Evolutionary conservation across 208 protist genomes (phyloP), one percentile per base, ranked within the genome.

Genomic region (Leishmania major): DNA sequence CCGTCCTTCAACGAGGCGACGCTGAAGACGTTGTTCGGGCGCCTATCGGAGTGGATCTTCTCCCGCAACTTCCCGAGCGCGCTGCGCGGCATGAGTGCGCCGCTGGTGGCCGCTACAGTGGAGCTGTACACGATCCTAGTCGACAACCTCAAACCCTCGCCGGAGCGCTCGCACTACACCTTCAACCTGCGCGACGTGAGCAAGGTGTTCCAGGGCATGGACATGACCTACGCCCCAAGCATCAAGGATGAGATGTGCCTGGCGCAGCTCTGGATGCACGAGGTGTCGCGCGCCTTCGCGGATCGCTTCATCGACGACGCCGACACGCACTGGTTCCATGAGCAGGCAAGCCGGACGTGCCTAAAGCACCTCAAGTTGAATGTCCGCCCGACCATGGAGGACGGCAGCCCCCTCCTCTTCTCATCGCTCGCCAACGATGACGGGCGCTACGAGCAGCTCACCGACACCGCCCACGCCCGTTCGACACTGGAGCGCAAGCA

Each of bases 151-250:
- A 98, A 98, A 78, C 98, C 99, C 15, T 99, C 99, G 15, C 99
- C 99, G 40, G 89, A 98, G 86, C 99, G 99, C 89, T 99, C 95
- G 66, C 99, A 99, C 90, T 99, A 99, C 90, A 98, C 97, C 28
- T 99, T 99, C 90, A 99, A 99, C 87, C 80, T 99, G 81, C 96
- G 99, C 75, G 99, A 99, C 85, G 91, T 99, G 31, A 95, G 97
- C 66, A 98, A 98, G 81, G 96, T 95, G 43, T 98, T 98, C 81
- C 96, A 98, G 84, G 98, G 98, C 60, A 94, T 99, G 77, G 90
- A 95, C 81, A 94, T 97, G 89, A 92, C 86, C 47, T 90, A 91
- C 79, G 81, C 93, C 25, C 84, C 91, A 6, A 82, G 86, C 79
- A 93, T 99, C 78, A 87, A 88, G 31, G 95, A 97, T 55, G 90